Evolutionary conservation across 2,329 filamentous ascomycete genomes (phyloP), one percentile per base, ranked within the genome.

Genomic region (Calonectria multiphialidica): DNA sequence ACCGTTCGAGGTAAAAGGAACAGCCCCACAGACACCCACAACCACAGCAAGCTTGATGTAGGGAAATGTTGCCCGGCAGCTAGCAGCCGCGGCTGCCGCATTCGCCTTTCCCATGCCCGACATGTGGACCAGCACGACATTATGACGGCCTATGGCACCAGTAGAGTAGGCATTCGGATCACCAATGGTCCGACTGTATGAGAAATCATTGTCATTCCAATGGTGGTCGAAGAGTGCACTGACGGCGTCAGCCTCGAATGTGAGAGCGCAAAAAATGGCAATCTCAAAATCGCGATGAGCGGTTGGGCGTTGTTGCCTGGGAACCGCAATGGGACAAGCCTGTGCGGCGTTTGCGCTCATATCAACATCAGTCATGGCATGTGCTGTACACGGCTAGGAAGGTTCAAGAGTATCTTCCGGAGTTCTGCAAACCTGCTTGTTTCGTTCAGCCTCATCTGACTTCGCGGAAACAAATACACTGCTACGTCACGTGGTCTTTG

Each of bases 241-340:
- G 15, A 77, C 72, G 15, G 76, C 72, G 21, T 76, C 72, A 2
- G 74, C 72, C n/a, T 80, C 77, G 37, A 74, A 40, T 15, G 68
- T 13, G 2, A 77, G 70, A 12, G 76, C 73, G 50, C 76, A 78
- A 15, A 78, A 70, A 6, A 78, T 62, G 37, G 73, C 76, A 28
- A 77, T 72, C 1, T 68, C 30, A n/a, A 78, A 78, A 47, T 42
- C 62, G n/a, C 8, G 7, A 28, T 33, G 62, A 1, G 61, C 25
- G 7, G 30, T n/a, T 21, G 61, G 61, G 40, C 61, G 42, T 16
- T 18, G 28, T 37, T 18, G 61, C 25, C 10, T 23, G 35, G 23
- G 49, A n/a, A 18, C 6, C 33, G 16, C 21, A 42, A 3, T 5
- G 15, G 40, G 3, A 5, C 40, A 5, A 42, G 16, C 13, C 4